Base-by-base conservation (phyloP, 805 yeast species). In the Cyberlindnera mississippiensis region DNA sequence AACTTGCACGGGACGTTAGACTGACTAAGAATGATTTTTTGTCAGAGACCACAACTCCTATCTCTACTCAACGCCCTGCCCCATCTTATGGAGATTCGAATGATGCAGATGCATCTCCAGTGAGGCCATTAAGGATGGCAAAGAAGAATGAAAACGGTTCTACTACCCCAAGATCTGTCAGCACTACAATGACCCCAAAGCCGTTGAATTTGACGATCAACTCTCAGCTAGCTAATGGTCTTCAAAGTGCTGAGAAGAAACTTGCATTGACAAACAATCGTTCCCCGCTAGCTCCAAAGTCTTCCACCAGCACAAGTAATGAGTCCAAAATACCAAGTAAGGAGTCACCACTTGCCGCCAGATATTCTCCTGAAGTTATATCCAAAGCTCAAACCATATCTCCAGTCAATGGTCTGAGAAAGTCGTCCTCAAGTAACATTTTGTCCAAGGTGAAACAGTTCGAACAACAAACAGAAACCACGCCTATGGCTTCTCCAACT, bases 41-140 rank as follows among this genome's bases (percentile, higher is more conserved):
- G 1, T 13, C 19, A 9, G 9, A 20, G 24, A n/a, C 28, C 3
- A 8, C 42, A 8, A 37, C 38, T 3, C 38, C 42, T 17, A 34
- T 28, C 12, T 14, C 30, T 14, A 15, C 20, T 11, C 38, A 40
- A 7, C 40, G 42, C 11, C 35, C 41, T 16, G 14, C 32, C 1
- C 32, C 24, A n/a, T 13, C 28, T 13, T 16, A 15, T 22, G 48
- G 37, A 8, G 22, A 33, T n/a, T 8, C 32, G 12, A 22, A 10
- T 20, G 44, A 39, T 13, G 26, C 33, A 2, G 51, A 46, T 18
- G 57, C 56, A 35, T 66, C 78, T 6, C 79, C 77, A 1, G 87
- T 79, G 1, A 75, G 85, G 59, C 90, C 90, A 0, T 66, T 84
- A 53, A 78, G 78, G 60, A 80, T 83, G 66, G 73, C 85, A 0